Percentiles rank a stretch among this genome's conserved stretches.
phyloP scores from a whole-genome alignment of 495 filamentous ascomycete genomes.

The Aspergillus conjunctus region DNA sequence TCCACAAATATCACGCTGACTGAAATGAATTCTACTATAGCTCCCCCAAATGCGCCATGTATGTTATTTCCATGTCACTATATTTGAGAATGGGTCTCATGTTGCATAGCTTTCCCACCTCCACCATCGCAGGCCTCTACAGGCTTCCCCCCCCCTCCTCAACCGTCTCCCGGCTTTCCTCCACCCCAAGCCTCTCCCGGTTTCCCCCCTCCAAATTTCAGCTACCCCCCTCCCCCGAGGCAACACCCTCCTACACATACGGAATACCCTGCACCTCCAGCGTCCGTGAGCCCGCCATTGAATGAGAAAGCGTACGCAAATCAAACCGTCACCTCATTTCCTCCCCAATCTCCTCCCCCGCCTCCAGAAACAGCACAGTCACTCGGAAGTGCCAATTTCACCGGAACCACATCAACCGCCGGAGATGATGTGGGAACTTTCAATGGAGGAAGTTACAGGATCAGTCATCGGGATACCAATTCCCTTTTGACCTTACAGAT shows the following conservation, averaged over 20 bases:
- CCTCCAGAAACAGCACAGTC: slow-evolving; percentile 18
- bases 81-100: background rate
- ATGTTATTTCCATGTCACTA: background rate
- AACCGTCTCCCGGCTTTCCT: slow-evolving; percentile 14
- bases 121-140: slow-evolving; percentile 15
- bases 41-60: slow-evolving; percentile 13
- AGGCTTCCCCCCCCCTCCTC: slow-evolving; percentile 11
- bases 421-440: slow-evolving; percentile 86
- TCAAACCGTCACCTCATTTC: slow-evolving; percentile 9
- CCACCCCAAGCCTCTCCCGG: slow-evolving; percentile 20
- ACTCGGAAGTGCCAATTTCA: slow-evolving; percentile 29
- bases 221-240: slow-evolving; percentile 43
- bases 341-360: slow-evolving; percentile 1
- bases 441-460: slow-evolving; percentile 91
- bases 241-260: slow-evolving; percentile 19
- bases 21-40: slow-evolving; percentile 2
- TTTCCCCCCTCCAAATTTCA: slow-evolving; percentile 38
- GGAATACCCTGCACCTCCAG: slow-evolving; percentile 15
- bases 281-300: slow-evolving; percentile 25
- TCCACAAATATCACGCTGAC: background rate
- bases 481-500: slow-evolving; percentile 86
- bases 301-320: slow-evolving; percentile 29
- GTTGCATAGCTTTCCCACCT: slow-evolving; percentile 16
- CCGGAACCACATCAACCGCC: slow-evolving; percentile 25
- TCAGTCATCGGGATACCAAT: slow-evolving; percentile 91